Evolutionary conservation across 495 filamentous ascomycete genomes (phyloP).

Genomic region (Xylaria intraflava): DNA sequence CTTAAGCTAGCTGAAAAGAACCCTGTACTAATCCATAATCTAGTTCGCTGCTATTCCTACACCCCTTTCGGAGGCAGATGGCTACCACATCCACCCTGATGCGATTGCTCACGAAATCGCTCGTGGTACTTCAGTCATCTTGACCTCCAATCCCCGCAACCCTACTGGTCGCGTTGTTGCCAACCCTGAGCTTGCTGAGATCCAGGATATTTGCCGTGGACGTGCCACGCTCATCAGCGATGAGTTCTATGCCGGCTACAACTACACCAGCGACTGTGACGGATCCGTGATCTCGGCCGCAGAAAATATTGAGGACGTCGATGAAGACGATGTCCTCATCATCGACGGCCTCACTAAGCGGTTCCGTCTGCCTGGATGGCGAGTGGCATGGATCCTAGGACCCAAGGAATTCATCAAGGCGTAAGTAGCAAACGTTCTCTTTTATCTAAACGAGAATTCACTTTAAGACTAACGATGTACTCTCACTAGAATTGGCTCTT

Average conservation of each 20-base stretch:
- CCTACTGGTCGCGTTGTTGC: conserved; percentile 83
- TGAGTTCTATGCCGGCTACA: conserved; percentile 95
- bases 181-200: conserved; percentile 73
- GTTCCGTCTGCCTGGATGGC: conserved; percentile 93
- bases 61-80: conserved; percentile 72
- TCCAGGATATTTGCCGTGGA: conserved; percentile 87
- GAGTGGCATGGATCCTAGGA: conserved; percentile 91
- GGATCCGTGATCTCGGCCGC: conserved; percentile 81
- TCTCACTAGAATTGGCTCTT: conserved; percentile 62
- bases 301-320: conserved; percentile 69
- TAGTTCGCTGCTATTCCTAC: conserved; percentile 87
- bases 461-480: background rate
- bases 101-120: conserved; percentile 89
- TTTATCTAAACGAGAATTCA: no score
- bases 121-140: conserved; percentile 76
- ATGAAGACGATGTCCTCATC: conserved; percentile 71
- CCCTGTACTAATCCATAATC: conserved; percentile 1
- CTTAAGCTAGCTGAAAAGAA: background rate
- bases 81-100: conserved; percentile 84
- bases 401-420: conserved; percentile 96
- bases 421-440: conserved; percentile 21
- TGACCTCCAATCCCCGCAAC: conserved; percentile 96
- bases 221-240: conserved; percentile 88
- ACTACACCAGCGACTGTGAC: conserved; percentile 87
- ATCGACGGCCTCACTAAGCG: conserved; percentile 96